Evolutionary conservation across 768 basidiomycete genomes (phyloP).

Genomic region (Wakefieldia striispora): DNA sequence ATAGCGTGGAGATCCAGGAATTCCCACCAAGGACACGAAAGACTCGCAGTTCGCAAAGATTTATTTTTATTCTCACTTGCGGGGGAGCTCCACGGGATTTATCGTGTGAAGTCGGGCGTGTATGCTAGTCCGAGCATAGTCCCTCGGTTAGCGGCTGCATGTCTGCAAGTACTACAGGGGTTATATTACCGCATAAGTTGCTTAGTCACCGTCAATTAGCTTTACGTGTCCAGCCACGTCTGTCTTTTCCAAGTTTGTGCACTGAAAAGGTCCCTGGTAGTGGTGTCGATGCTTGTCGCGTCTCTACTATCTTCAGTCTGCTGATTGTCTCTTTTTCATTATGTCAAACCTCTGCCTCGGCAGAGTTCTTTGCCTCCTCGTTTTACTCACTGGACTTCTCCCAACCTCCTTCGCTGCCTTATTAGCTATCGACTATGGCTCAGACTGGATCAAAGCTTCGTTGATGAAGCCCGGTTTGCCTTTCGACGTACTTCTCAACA

Average conservation of each 20-base stretch:
- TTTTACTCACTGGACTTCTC: conserved; percentile 22
- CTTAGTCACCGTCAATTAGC: conserved; percentile 12
- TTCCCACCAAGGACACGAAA: too few species aligned
- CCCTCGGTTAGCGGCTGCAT: too few species aligned
- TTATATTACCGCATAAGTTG: background rate
- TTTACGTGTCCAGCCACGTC: conserved; percentile 27
- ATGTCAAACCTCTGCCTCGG: conserved; percentile 26
- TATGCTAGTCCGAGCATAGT: too few species aligned
- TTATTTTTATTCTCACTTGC: too few species aligned
- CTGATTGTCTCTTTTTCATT: conserved; percentile 12
- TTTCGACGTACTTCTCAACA: conserved; percentile 94
- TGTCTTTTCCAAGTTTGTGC: background rate
- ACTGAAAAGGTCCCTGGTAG: background rate
- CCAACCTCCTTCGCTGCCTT: conserved; percentile 63
- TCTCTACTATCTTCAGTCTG: conserved; percentile 9
- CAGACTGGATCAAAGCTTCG: conserved; percentile 96
- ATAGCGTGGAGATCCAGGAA: background rate
- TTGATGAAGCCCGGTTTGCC: conserved; percentile 92
- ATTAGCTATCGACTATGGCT: conserved; percentile 96
- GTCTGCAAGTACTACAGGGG: too few species aligned
- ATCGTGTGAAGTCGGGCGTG: too few species aligned
- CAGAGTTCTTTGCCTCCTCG: conserved; percentile 25
- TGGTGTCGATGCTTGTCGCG: conserved; percentile 11
- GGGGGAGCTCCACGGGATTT: too few species aligned
- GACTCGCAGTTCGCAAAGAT: too few species aligned